Conservation (phyloP, 495 filamentous ascomycete genomes). For the Platismatia glauca region DNA sequence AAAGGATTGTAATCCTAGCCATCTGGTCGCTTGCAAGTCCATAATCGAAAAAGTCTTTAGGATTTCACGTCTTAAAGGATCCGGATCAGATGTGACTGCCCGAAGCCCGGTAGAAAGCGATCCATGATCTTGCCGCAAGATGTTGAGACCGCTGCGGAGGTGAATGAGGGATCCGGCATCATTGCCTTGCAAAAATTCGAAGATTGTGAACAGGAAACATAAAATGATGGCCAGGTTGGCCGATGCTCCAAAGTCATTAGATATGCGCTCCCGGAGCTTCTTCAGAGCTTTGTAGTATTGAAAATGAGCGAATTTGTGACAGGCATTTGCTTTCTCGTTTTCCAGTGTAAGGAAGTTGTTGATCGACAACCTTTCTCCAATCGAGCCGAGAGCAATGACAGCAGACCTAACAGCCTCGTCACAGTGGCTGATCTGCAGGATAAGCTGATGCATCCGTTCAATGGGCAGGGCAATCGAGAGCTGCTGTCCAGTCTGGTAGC, state of each 20-base stretch:
- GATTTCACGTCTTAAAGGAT: slow-evolving; percentile 10
- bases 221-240: slow-evolving; percentile 37
- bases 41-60: slow-evolving; percentile 11
- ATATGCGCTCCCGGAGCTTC: slow-evolving; percentile 14
- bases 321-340: slow-evolving; percentile 8
- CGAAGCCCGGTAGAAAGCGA: neutral
- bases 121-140: slow-evolving; percentile 10
- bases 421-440: slow-evolving; percentile 22
- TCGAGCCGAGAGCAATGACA: slow-evolving; percentile 21
- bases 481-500: neutral
- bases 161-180: slow-evolving; percentile 14
- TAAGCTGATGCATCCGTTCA: slow-evolving; percentile 13
- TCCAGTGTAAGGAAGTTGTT: slow-evolving; percentile 8
- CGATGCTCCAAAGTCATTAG: slow-evolving; percentile 20
- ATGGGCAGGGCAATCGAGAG: slow-evolving; percentile 1
- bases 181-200: slow-evolving; percentile 46
- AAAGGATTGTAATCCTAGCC: slow-evolving; percentile 15
- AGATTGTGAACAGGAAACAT: slow-evolving; percentile 47
- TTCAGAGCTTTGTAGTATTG: slow-evolving; percentile 21
- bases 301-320: slow-evolving; percentile 17
- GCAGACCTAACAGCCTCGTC: slow-evolving; percentile 16
- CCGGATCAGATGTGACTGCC: neutral
- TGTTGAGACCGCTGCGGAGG: slow-evolving; percentile 17
- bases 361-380: slow-evolving; percentile 12
- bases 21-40: slow-evolving; percentile 17